phyloP scores from a whole-genome alignment of 2,329 filamentous ascomycete genomes.

The Emydomyces testavorans region DNA sequence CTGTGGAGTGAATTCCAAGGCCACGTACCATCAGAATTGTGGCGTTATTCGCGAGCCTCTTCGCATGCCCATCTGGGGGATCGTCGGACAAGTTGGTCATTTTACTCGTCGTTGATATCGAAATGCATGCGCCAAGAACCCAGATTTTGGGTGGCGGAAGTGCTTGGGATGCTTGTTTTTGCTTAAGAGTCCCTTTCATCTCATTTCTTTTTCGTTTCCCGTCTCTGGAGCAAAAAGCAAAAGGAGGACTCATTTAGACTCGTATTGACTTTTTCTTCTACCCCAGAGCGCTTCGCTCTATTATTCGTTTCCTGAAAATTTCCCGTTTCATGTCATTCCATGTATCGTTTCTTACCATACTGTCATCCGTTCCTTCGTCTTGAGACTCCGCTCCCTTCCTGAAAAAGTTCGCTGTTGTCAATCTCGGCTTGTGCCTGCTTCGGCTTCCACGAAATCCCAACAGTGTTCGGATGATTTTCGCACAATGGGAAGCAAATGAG shows the following conservation, averaged over 20 bases:
- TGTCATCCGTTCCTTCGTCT: not conserved
- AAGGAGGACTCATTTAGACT: not conserved
- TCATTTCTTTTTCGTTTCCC: constrained; percentile 6
- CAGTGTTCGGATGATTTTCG: not conserved
- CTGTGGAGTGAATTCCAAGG: not conserved
- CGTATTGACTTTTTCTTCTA: constrained; percentile 2
- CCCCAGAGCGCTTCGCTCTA: not conserved
- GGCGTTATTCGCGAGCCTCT: not conserved
- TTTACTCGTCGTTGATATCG: constrained; percentile 1
- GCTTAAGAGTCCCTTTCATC: constrained; percentile 8
- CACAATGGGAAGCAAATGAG: not conserved
- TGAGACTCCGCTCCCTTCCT: not conserved
- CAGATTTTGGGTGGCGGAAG: not conserved
- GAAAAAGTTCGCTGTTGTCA: not conserved
- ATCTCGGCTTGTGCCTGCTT: not conserved
- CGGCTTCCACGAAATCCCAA: not conserved
- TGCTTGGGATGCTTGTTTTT: constrained; percentile 17
- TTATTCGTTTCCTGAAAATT: not conserved
- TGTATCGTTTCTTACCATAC: constrained; percentile 7
- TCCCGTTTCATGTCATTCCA: constrained; percentile 6
- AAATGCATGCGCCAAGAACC: constrained; percentile 13
- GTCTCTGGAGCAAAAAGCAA: not conserved
- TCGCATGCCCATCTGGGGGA: not conserved
- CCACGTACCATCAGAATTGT: not conserved
- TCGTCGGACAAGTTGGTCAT: not conserved